Evolutionary conservation across 2,329 filamentous ascomycete genomes (phyloP).

Genomic region (Periconia sp.): DNA sequence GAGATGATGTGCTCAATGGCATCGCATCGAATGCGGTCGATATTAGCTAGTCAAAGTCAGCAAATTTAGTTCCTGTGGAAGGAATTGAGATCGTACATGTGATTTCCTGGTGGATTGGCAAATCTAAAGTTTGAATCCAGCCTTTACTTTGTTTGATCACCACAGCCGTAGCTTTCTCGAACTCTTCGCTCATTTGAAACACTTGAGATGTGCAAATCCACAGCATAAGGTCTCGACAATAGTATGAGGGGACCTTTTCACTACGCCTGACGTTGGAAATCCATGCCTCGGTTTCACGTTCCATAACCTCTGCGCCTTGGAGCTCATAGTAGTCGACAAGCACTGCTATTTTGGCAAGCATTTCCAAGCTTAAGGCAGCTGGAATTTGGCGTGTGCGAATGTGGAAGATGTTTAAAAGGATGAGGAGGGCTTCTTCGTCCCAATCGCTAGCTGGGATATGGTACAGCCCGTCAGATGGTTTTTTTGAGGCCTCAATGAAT

Average conservation of each 20-base stretch:
- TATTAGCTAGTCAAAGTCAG: too few species aligned
- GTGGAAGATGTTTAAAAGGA: conserved; percentile 52
- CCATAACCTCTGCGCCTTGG: conserved; percentile 43
- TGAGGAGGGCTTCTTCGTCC: conserved; percentile 45
- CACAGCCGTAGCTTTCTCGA: background rate
- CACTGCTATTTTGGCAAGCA: conserved; percentile 48
- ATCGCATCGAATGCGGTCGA: too few species aligned
- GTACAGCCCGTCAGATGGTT: conserved; percentile 10
- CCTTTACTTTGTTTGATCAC: too few species aligned
- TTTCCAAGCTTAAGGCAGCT: conserved; percentile 40
- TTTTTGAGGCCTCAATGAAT: conserved; percentile 1
- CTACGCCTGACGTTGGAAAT: conserved; percentile 25
- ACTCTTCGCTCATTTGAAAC: conserved; percentile 11
- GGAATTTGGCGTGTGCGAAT: conserved; percentile 46
- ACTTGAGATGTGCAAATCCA: conserved; percentile 27
- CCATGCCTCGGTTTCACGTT: conserved; percentile 48
- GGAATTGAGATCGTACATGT: background rate
- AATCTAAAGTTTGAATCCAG: too few species aligned
- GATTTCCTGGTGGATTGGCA: background rate
- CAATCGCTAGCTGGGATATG: conserved; percentile 16
- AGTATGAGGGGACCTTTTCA: conserved; percentile 6
- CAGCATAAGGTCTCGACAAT: conserved; percentile 18
- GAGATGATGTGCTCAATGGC: too few species aligned
- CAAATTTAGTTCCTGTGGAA: too few species aligned
- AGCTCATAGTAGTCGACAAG: conserved; percentile 50